Evolutionary conservation across 1,284 basidiomycete genomes (phyloP).

Genomic region (Abortiporus biennis): DNA sequence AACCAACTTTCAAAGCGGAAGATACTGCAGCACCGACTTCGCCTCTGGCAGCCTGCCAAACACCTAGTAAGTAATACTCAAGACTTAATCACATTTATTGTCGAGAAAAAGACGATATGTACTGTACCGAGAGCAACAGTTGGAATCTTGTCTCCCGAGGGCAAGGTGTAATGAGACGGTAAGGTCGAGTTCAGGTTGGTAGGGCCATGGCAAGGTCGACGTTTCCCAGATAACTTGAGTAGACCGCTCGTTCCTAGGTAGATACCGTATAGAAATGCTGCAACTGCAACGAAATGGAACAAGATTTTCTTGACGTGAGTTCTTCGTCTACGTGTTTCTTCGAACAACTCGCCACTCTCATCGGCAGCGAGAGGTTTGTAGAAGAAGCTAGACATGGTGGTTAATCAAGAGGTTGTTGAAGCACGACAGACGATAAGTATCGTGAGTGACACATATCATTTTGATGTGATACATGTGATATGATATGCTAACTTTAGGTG

Average conservation of each 20-base stretch:
- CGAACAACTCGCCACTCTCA: background rate
- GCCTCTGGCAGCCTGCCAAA: slow-evolving; percentile 49
- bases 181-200: slow-evolving; percentile 24
- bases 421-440: too few relatives aligned
- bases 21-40: slow-evolving; percentile 58
- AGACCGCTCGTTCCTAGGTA: slow-evolving; percentile 1
- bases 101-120: slow-evolving; percentile 8
- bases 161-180: slow-evolving; percentile 45
- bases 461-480: too few relatives aligned
- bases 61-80: slow-evolving; percentile 31
- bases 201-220: slow-evolving; percentile 1
- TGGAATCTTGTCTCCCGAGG: slow-evolving; percentile 58
- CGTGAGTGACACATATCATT: too few relatives aligned
- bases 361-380: slow-evolving; percentile 6
- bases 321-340: background rate
- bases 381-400: too few relatives aligned
- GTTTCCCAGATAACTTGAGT: background rate
- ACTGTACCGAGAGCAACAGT: slow-evolving; percentile 50
- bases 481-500: too few relatives aligned
- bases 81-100: background rate
- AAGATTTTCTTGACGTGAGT: slow-evolving; percentile 3
- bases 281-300: slow-evolving; percentile 3
- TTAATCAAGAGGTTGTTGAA: too few relatives aligned
- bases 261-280: slow-evolving; percentile 1
- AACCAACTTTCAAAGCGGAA: slow-evolving; percentile 53